A percentile compares a stretch with the other conserved stretches of the same genome.
Evolutionary conservation across 371 early-diverging fungal genomes (phyloP).

Genomic region (Basidiobolus meristosporus): DNA sequence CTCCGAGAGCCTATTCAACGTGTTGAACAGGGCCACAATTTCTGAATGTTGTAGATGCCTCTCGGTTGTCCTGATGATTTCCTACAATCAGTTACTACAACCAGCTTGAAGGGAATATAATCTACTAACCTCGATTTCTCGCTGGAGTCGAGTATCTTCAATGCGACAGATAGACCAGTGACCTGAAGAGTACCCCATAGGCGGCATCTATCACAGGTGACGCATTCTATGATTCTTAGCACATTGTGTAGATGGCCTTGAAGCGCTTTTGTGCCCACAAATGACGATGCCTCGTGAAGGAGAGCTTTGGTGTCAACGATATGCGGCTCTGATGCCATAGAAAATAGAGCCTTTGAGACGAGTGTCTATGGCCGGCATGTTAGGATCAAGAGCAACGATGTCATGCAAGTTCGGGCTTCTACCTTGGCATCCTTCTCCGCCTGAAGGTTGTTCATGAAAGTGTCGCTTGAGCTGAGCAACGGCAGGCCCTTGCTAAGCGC

Average conservation of each 20-base stretch:
- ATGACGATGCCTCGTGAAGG: too few relatives aligned
- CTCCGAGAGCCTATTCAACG: constrained; percentile 69
- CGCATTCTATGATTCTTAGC: constrained; percentile 91
- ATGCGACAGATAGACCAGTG: too few relatives aligned
- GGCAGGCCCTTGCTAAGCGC: constrained; percentile 64
- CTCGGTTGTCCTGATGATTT: too few relatives aligned
- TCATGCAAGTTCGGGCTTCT: constrained; percentile 37
- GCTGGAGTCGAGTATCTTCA: too few relatives aligned
- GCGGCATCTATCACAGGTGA: constrained; percentile 95
- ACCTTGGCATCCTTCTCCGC: constrained; percentile 26
- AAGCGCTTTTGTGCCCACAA: constrained; percentile 74
- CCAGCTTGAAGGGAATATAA: too few relatives aligned
- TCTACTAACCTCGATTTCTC: too few relatives aligned
- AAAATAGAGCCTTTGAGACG: too few relatives aligned
- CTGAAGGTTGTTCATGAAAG: not conserved
- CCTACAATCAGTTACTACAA: constrained; percentile 81
- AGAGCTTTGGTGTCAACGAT: too few relatives aligned
- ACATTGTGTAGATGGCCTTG: constrained; percentile 84
- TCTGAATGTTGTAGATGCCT: constrained; percentile 58
- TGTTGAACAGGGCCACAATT: constrained; percentile 81
- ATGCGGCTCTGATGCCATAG: too few relatives aligned
- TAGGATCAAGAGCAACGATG: constrained; percentile 77
- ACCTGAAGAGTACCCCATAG: constrained; percentile 93
- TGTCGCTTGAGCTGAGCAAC: constrained; percentile 19
- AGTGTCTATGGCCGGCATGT: constrained; percentile 59